Evolutionary conservation across 352 stramenopile species (phyloP).

Genomic region (Aphanomyces stellatus): DNA sequence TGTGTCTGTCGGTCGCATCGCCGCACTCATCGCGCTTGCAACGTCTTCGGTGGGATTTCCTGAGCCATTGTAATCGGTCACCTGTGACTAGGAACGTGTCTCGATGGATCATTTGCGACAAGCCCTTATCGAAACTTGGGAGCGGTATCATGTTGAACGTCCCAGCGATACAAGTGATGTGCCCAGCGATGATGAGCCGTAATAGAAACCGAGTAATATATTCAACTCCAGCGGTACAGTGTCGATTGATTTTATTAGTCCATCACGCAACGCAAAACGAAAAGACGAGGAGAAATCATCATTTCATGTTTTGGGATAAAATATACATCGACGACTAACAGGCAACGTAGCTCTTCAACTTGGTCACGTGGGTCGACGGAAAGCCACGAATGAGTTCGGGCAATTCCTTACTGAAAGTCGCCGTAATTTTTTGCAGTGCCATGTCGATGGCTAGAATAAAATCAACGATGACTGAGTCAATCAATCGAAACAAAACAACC

Average conservation of each 20-base stretch:
- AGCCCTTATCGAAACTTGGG: neutral
- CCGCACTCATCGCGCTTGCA: neutral
- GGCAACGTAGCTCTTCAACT: neutral
- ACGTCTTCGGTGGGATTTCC: neutral
- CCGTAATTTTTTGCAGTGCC: neutral
- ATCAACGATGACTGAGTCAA: neutral
- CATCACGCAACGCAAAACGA: too few species aligned
- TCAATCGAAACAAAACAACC: neutral
- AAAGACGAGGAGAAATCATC: too few species aligned
- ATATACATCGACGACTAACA: neutral
- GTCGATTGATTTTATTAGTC: too few species aligned
- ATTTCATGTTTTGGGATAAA: too few species aligned
- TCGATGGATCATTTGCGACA: slow-evolving; percentile 8
- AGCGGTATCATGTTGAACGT: neutral
- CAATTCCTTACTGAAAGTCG: neutral
- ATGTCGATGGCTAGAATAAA: neutral
- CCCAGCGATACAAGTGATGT: too few species aligned
- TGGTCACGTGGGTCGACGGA: neutral
- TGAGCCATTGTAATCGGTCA: neutral
- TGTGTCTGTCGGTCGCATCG: slow-evolving; percentile 8
- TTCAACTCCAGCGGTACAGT: too few species aligned
- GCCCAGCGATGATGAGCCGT: too few species aligned
- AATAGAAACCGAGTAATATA: too few species aligned
- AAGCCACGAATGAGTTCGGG: neutral
- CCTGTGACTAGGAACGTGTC: neutral